Evolutionary conservation across 2,329 filamentous ascomycete species (phyloP), one percentile per base, ranked within the genome.

Genomic region (Aspergillus sp.): DNA sequence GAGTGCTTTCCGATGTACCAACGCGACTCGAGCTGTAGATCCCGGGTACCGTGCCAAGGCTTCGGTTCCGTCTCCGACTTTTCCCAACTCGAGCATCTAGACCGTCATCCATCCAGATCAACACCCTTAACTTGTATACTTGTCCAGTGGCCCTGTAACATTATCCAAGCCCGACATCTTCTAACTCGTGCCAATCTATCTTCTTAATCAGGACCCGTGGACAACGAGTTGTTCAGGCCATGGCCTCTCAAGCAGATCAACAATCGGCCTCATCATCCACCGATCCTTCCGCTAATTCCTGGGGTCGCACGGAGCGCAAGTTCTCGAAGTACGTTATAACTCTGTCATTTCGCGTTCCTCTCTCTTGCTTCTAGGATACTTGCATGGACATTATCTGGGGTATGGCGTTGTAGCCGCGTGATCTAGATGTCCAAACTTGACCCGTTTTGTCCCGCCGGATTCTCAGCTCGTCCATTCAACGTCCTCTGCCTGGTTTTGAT

Each of bases 261-360:
- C 58, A 56, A 45, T 39, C 60, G 20, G 52, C 69, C 55, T 71
- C 78, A 22, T 36, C 69, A 55, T 71, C 78, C 24, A 81, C 83
- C 18, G 58, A 58, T 32, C 53, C 57, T 41, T 59, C 64, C 36
- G 53, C 62, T 1, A 88, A 86, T 81, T 79, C 80, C 64, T 78
- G 82, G 60, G 78, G 87, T 58, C 84, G 82, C 55, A 85, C 65
- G 17, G 71, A 85, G 68, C 74, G 78, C 57, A 88, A 86, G 66
- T 91, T 90, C 67, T 78, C 87, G 64, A 82, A 78, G 87, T 88
- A 76, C 67, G 80, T 68, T 53, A 36, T 34, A n/a, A n/a, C 47
- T 48, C 41, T 22, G 43, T 43, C 15, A 26, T 22, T 26, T 36
- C 53, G 41, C 26, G 38, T 45, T 6, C 22, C 26, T 44, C 54